phyloP scores from a whole-genome alignment of 1,139 yeast species.

The Zygosaccharomyces sapae region DNA sequence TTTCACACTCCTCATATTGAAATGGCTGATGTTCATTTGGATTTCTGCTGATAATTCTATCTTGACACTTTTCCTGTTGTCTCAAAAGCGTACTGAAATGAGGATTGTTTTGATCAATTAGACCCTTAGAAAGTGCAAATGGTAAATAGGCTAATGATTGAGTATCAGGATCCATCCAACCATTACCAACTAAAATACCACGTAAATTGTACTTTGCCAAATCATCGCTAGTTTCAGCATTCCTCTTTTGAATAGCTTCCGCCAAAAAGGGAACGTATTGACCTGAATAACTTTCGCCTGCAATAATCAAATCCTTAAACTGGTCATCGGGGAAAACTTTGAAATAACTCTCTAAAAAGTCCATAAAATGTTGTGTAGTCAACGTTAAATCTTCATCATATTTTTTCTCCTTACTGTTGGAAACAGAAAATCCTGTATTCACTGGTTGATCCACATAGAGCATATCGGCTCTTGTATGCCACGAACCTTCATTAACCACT shows the following conservation, averaged over 20 bases:
- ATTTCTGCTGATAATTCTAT: slow-evolving; percentile 38
- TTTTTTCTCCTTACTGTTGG: slow-evolving; percentile 38
- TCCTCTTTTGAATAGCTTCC: slow-evolving; percentile 50
- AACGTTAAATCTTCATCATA: slow-evolving; percentile 57
- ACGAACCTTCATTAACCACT: slow-evolving; percentile 63
- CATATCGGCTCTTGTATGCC: slow-evolving; percentile 78
- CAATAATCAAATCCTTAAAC: slow-evolving; percentile 63
- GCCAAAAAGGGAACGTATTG: slow-evolving; percentile 92
- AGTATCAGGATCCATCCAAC: slow-evolving; percentile 89
- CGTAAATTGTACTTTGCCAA: slow-evolving; percentile 45
- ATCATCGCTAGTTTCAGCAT: slow-evolving; percentile 35
- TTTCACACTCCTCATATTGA: slow-evolving; percentile 47
- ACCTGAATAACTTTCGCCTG: slow-evolving; percentile 97
- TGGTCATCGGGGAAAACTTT: slow-evolving; percentile 70
- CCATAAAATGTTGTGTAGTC: slow-evolving; percentile 57
- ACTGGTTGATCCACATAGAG: slow-evolving; percentile 92
- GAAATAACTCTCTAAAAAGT: slow-evolving; percentile 64
- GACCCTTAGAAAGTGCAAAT: slow-evolving; percentile 55
- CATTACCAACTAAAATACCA: slow-evolving; percentile 85
- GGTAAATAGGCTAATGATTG: slow-evolving; percentile 84
- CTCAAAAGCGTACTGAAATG: slow-evolving; percentile 42
- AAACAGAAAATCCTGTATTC: slow-evolving; percentile 84
- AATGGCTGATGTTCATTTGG: slow-evolving; percentile 34
- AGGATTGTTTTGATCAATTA: slow-evolving; percentile 45
- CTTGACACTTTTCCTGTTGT: slow-evolving; percentile 62